phyloP scores from a whole-genome alignment of 345 rosid genomes.

The Syzygium jambos region DNA sequence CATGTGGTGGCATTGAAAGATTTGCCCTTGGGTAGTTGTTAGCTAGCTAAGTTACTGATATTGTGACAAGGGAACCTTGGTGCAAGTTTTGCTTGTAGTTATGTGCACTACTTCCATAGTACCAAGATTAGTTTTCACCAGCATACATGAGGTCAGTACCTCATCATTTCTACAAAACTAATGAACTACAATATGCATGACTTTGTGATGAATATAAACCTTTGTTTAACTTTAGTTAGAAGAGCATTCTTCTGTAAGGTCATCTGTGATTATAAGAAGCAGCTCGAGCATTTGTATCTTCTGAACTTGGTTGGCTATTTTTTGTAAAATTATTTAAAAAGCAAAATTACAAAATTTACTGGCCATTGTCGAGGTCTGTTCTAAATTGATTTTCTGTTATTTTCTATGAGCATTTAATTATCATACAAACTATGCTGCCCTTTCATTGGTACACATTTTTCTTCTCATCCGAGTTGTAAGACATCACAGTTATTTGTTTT shows the following conservation, averaged over 20 bases:
- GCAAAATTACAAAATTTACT: background rate
- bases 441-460: background rate
- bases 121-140: background rate
- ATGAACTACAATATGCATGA: background rate
- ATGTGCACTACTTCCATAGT: background rate
- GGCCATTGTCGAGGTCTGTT: background rate
- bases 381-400: background rate
- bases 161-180: background rate
- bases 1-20: background rate
- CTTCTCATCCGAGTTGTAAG: background rate
- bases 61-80: background rate
- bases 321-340: background rate
- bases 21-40: background rate
- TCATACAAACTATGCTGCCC: background rate
- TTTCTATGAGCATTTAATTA: background rate
- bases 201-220: background rate
- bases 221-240: background rate
- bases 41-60: background rate
- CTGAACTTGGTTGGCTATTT: background rate
- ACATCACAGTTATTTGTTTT: background rate
- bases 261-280: background rate
- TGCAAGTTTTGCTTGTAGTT: background rate
- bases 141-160: background rate
- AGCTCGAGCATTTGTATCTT: background rate
- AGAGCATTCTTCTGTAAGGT: background rate